Base-by-base conservation (phyloP, 495 filamentous ascomycete genomes). In the Penicillium antarcticum region DNA sequence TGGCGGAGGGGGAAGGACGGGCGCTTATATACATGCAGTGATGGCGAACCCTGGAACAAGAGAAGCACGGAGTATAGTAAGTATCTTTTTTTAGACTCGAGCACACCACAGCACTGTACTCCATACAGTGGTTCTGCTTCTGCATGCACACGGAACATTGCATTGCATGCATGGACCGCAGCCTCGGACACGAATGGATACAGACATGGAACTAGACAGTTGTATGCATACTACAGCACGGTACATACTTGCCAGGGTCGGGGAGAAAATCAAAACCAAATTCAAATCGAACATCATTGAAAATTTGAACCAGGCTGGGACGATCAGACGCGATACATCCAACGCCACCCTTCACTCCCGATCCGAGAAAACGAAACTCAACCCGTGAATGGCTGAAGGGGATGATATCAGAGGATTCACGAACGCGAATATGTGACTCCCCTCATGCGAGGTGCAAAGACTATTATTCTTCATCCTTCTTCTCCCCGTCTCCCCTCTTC, bases 361-460 rank as follows among this genome's bases (percentile, higher is more conserved):
- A 8, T 10, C 37, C 36, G 24, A 2, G n/a, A 12, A 29, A 17
- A 42, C 18, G 13, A 13, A 23, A 23, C 21, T 23, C 21, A 23
- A 23, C 2, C 21, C 3, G 21, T n/a, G 17, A 43, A 44, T 11
- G 38, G 13, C 29, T 17, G 40, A 18, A 18, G n/a, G 12, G 48
- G 45, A 45, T 44, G 26, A 29, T 29, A 29, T 16, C 10, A 12
- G 17, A 35, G 23, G 34, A 12, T 18, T 38, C 2, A 23, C 23
- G 29, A 23, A 23, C 23, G 29, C 12, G 46, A 34, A 49, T 32
- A 34, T 49, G 37, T 53, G 58, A 64, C 42, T 41, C 40, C 14
- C 43, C 61, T 61, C 38, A 63, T 63, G 61, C 46, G 58, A 63
- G 61, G 57, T 42, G 34, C 19, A 26, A 40, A 37, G 34, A 56